These are phyloP conservation scores for Clavispora asparagi DNA, from an alignment of 805 yeast genomes.

Conservation along the genomic window DNA sequence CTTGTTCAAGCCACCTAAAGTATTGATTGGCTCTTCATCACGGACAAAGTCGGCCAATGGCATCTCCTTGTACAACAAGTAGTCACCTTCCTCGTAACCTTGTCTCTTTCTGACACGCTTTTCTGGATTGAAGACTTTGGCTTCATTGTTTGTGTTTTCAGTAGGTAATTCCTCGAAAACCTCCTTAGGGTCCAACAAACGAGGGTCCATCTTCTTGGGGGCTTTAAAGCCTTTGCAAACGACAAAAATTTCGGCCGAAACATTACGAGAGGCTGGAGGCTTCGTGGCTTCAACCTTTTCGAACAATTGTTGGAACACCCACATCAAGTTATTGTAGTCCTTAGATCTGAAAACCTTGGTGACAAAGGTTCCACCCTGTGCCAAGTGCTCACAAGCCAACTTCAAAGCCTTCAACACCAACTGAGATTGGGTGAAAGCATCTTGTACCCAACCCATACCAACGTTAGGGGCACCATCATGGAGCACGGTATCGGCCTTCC, in stretches of 20 bases:
- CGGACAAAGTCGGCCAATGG: conserved; percentile 77
- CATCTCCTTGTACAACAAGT: conserved; percentile 61
- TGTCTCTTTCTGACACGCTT: conserved; percentile 84
- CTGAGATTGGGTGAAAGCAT: conserved; percentile 97
- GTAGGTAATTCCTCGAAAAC: conserved; percentile 85
- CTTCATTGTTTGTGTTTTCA: conserved; percentile 71
- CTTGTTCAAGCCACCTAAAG: conserved; percentile 68
- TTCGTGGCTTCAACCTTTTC: conserved; percentile 98
- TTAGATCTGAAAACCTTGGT: conserved; percentile 98
- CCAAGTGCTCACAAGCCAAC: conserved; percentile 88
- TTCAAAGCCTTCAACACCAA: conserved; percentile 89
- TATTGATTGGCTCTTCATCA: conserved; percentile 76
- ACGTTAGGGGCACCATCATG: conserved; percentile 99
- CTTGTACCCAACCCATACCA: conserved; percentile 99
- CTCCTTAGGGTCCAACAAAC: conserved; percentile 83
- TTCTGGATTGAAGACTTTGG: conserved; percentile 93
- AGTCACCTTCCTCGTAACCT: conserved; percentile 96
- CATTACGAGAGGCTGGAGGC: conserved; percentile 98
- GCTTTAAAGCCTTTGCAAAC: conserved; percentile 96
- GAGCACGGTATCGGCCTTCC: conserved; percentile 97
- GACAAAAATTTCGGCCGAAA: conserved; percentile 97
- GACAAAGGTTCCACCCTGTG: conserved; percentile 90
- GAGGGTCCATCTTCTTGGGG: conserved; percentile 91
- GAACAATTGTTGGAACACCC: conserved; percentile 96
- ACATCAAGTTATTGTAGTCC: conserved; percentile 92